phyloP scores from a whole-genome alignment of 1,139 yeast species.

The Martiniozyma asiatica region DNA sequence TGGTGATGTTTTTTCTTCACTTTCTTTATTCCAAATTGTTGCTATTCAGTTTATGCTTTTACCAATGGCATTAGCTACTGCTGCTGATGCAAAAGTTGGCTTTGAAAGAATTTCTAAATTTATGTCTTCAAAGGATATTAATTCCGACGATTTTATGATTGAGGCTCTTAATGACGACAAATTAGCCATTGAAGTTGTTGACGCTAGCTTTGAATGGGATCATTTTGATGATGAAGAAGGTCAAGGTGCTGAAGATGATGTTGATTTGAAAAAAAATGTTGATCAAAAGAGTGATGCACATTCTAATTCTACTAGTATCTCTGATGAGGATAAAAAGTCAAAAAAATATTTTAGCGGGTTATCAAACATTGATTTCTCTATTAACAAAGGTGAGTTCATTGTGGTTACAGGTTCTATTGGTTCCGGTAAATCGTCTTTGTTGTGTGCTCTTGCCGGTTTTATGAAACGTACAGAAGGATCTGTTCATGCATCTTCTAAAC shows the following conservation, averaged over 20 bases:
- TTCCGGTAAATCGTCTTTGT: conserved; percentile 52
- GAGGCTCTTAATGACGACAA: conserved; percentile 7
- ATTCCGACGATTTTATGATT: conserved; percentile 6
- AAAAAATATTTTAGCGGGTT: conserved; percentile 35
- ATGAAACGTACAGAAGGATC: conserved; percentile 39
- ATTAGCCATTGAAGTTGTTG: conserved; percentile 24
- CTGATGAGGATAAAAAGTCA: not conserved
- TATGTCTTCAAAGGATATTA: conserved; percentile 18
- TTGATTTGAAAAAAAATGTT: conserved; percentile 4
- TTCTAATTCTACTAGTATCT: not conserved
- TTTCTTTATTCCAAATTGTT: conserved; percentile 58
- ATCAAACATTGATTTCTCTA: conserved; percentile 24
- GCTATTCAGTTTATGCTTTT: conserved; percentile 42
- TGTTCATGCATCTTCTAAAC: conserved; percentile 32
- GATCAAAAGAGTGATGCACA: conserved; percentile 2
- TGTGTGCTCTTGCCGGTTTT: conserved; percentile 47
- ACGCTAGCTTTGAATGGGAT: conserved; percentile 35
- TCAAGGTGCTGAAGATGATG: conserved; percentile 4
- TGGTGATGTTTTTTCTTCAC: conserved; percentile 65
- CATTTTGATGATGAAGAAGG: conserved; percentile 22
- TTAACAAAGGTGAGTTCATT: conserved; percentile 47
- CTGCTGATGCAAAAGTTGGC: conserved; percentile 36
- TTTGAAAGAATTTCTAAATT: conserved; percentile 29
- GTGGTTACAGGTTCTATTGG: conserved; percentile 60
- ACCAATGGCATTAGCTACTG: conserved; percentile 45